Base-by-base conservation (phyloP, 495 filamentous ascomycete genomes). In the Jackrogersella multiformis region DNA sequence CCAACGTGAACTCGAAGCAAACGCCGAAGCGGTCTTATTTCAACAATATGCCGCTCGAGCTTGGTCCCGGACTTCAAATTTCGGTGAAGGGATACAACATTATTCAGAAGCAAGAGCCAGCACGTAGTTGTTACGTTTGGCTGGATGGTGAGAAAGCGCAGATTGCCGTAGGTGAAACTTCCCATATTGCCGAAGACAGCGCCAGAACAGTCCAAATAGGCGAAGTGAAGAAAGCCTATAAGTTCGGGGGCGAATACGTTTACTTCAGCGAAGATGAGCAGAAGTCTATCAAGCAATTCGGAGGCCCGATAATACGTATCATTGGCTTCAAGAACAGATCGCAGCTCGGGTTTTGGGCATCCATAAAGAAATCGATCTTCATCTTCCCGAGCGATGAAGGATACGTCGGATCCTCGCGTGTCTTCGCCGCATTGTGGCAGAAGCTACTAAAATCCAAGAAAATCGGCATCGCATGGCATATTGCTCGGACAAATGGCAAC, bases 351-450 rank as follows among this genome's bases (percentile, higher is more conserved):
- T 83, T 91, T 53, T 97, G 95, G 92, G 92, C 94, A 3, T 93
- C 92, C 39, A 79, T 90, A 34, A 92, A 90, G 73, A 92, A 92
- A 51, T 90, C 93, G 5, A 90, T 87, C 12, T 98, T 97, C 80
- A 92, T 98, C 67, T 99, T 97, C 75, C 95, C 96, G 1, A 93
- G 91, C 13, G 96, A 99, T 73, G 89, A 92, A 57, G 88, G 92
- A 55, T 96, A 87, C 62, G 82, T 98, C 23, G 96, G 96, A 20
- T 97, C 92, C 1, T 94, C 93, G 1, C 88, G 96, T 4, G 93
- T 96, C 4, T 99, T 97, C 72, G 87, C 94, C 2, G 93, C 96
- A 0, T 78, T 99, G 16, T 92, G 94, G 77, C 89, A 93, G 67
- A 97, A 94, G 70, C 85, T 99, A 2, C 78, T 93, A 1, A 84